phyloP scores from a whole-genome alignment of 371 early-diverging fungal genomes.

The Synchytrium microbalum region DNA sequence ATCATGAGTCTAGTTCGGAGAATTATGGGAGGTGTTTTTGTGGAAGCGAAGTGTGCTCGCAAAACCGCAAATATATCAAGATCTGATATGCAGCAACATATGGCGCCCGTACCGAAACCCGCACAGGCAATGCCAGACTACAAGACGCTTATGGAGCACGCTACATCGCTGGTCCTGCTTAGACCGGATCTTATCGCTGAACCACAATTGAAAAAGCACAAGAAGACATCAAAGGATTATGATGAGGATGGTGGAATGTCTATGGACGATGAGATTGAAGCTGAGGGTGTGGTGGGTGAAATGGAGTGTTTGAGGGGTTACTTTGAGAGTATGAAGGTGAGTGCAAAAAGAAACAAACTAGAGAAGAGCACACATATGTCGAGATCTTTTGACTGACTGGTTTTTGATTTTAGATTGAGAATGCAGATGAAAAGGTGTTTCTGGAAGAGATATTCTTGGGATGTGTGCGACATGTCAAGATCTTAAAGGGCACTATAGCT shows the following conservation, averaged over 20 bases:
- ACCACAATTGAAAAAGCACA: not conserved
- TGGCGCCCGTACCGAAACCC: too few species aligned
- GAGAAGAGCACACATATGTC: too few species aligned
- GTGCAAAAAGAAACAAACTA: not conserved
- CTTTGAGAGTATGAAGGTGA: not conserved
- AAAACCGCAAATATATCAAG: too few species aligned
- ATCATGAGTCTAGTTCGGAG: too few species aligned
- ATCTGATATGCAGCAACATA: too few species aligned
- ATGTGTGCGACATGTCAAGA: not conserved
- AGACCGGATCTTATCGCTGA: not conserved
- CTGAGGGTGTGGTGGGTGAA: not conserved
- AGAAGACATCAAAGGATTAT: not conserved
- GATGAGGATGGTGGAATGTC: not conserved
- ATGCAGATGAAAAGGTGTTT: not conserved
- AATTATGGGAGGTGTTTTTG: too few species aligned
- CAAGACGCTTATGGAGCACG: not conserved
- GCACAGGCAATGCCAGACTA: too few species aligned
- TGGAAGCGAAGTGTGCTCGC: too few species aligned
- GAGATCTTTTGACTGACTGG: not conserved
- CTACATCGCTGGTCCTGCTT: not conserved
- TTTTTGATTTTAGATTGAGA: not conserved
- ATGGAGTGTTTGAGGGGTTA: not conserved
- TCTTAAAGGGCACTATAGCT: not conserved
- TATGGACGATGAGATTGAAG: not conserved
- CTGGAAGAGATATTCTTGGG: constrained; percentile 1